Percentiles rank a stretch among this genome's conserved stretches.
Conservation (phyloP, 2,329 filamentous ascomycete genomes). For the Neurospora sp. region DNA sequence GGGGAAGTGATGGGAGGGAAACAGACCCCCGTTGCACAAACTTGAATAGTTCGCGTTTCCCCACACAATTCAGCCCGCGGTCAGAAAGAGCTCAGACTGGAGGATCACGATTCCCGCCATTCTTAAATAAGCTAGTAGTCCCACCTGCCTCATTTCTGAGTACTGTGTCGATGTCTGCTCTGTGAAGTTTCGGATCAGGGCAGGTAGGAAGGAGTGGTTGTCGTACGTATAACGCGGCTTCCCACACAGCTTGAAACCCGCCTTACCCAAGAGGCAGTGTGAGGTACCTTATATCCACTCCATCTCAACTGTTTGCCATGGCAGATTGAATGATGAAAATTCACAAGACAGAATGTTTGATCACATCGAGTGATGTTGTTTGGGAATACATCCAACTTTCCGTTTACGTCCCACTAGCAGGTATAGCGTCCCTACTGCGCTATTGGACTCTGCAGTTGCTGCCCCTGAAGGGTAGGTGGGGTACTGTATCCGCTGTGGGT, state of each 20-base stretch:
- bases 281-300: not conserved
- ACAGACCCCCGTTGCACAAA: no score
- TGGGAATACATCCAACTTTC: not conserved
- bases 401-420: not conserved
- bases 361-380: not conserved
- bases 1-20: no score
- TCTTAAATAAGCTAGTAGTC: no score
- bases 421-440: no score
- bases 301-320: not conserved
- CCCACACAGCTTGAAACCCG: not conserved
- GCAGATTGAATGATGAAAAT: not conserved
- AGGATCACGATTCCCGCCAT: no score
- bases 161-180: not conserved
- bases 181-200: not conserved
- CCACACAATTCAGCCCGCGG: no score
- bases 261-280: not conserved
- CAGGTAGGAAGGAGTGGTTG: not conserved
- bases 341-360: not conserved
- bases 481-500: not conserved
- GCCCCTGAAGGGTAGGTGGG: not conserved
- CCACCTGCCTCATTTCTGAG: no score
- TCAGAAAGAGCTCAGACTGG: no score
- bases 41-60: no score
- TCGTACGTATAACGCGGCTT: not conserved
- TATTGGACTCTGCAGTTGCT: not conserved